Base-by-base conservation (phyloP, 23 red algal species). In the Porphyridium purpureum region DNA sequence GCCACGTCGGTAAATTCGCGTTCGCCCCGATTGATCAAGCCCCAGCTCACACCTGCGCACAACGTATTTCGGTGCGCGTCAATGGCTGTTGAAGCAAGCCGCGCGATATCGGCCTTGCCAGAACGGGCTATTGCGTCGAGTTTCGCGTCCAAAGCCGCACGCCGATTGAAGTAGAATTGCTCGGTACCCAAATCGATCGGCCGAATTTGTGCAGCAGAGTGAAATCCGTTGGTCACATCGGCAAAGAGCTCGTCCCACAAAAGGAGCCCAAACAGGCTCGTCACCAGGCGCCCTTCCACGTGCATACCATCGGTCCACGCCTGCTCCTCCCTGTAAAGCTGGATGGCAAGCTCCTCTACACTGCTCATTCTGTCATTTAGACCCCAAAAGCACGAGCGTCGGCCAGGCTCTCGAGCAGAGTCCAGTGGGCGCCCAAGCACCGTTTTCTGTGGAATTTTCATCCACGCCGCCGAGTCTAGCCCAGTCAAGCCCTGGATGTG, bases 301-400 rank as follows among this genome's bases (percentile, higher is more conserved):
- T 62, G 57, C 31, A 62, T 20, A 8, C 57, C 57, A 47, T 7
- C 35, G n/a, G n/a, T n/a, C 57, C 57, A 62, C 44, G 27, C 38
- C 17, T 36, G 2, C 2, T 44, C 38, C 11, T 11, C 38, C 17
- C 38, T 11, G 17, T 44, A 44, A 17, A 11, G 11, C 17, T 44
- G 38, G 17, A 44, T 44, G 38, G 11, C 11, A 17, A 44, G 38
- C 38, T 44, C 38, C 38, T 44, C 38, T 11, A 44, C 38, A 17
- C 11, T 44, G 38, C 11, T 17, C 17, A 17, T 44, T 17, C 17
- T 17, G 11, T 17, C 38, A 44, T 44, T 17, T 11, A 11, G 17
- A 17, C 38, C 38, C 11, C 11, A 11, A 17, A 44, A 44, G 38
- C 11, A 11, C 11, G 11, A 11, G 11, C 38, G 11, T 11, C 11